Conservation (phyloP, 176 grass and related monocot species). For the Paspalum notatum region DNA sequence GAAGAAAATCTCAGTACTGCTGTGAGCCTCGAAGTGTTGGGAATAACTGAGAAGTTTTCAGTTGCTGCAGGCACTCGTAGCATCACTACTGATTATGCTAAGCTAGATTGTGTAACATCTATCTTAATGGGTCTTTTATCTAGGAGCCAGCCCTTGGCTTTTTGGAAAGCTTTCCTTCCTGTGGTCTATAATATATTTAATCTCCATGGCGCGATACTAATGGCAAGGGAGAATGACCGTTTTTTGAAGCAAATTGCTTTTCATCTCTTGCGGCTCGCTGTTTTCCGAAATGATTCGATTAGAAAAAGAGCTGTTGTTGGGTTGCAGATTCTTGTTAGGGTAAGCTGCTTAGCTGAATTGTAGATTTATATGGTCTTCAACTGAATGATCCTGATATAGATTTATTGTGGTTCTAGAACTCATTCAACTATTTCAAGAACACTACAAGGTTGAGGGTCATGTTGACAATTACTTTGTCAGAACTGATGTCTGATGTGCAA, state of each 20-base stretch:
- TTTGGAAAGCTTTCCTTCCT: conserved; percentile 90
- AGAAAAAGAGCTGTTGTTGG: conserved; percentile 82
- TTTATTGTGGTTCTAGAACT: conserved; percentile 70
- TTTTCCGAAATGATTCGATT: conserved; percentile 92
- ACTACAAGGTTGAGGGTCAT: conserved; percentile 95
- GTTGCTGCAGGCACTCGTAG: conserved; percentile 75
- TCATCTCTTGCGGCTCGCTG: conserved; percentile 91
- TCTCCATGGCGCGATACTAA: conserved; percentile 82
- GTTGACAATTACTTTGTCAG: conserved; percentile 98
- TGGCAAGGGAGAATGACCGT: conserved; percentile 99
- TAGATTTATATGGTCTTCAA: conserved; percentile 36
- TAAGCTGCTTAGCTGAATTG: conserved; percentile 55
- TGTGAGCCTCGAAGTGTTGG: conserved; percentile 90
- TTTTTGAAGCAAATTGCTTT: conserved; percentile 99
- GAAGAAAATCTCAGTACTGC: conserved; percentile 98
- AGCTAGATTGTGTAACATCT: conserved; percentile 92
- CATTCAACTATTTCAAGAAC: conserved; percentile 89
- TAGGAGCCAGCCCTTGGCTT: conserved; percentile 84
- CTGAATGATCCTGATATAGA: conserved; percentile 43
- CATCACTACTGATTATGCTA: conserved; percentile 87
- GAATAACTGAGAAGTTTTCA: conserved; percentile 92
- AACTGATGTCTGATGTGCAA: conserved; percentile 96
- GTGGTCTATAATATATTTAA: conserved; percentile 86
- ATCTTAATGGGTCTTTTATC: conserved; percentile 89
- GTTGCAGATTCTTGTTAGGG: conserved; percentile 96